Base-by-base conservation (phyloP, 31 red algal genomes). In the Endocladia muricata region DNA sequence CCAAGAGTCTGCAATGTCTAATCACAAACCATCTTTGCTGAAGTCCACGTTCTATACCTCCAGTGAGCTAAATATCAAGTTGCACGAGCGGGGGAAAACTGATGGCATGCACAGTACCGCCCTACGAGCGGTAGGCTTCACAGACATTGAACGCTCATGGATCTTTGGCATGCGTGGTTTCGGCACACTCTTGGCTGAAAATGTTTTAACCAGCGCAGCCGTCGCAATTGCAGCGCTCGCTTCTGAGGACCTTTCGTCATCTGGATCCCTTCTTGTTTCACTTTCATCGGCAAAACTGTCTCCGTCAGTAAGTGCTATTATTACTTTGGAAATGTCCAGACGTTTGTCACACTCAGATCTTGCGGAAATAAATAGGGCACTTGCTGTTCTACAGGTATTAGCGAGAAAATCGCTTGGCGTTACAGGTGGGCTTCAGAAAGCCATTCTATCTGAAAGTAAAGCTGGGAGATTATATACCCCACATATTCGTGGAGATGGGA, bases 231-330 rank as follows among this genome's bases (percentile, higher is more conserved):
- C 78, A 43, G 73, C 72, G 11, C 42, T 82, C 21, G 73, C 83
- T 44, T 65, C 70, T 7, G 56, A 83, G 22, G 86, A 90, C 73
- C 41, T 90, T 15, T 32, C 58, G 22, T 56, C 70, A 4, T 76
- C 76, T 43, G 86, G 86, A 9, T 82, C 86, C 30, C 77, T 90
- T 31, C 62, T 90, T 35, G 86, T 82, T 38, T 90, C 86, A 7
- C 61, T 90, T 35, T 76, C 86, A 41, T 40, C 86, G 19, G 59
- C 60, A 31, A 81, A 48, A 36, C 55, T 77, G 31, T 68, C 70
- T 9, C 60, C 86, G 19, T 61, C 77, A 37, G 37, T 90, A 26
- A 81, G 77, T 59, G 86, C 86, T 28, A 25, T 75, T 36, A 60
- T 90, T 25, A 60, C 77, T 39, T 61, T 90, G 7, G 86, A 77